phyloP scores from a whole-genome alignment of 2,329 filamentous ascomycete genomes.

The Claviceps fusiformis region DNA sequence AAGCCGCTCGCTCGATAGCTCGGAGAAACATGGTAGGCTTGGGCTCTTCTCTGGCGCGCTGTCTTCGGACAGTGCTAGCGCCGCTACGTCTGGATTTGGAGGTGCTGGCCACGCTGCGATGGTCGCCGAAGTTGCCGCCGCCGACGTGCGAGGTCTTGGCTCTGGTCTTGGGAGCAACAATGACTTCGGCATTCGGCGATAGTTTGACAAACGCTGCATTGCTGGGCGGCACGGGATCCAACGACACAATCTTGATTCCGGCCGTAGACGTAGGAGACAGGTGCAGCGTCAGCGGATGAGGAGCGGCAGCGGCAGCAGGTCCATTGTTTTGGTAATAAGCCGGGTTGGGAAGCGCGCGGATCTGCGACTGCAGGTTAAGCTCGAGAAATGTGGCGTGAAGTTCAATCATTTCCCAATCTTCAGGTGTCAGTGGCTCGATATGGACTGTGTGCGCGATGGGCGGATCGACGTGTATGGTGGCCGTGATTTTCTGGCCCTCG shows the following conservation, averaged over 20 bases:
- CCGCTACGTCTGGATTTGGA: conserved; percentile 70
- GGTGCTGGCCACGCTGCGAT: conserved; percentile 64
- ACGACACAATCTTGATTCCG: conserved; percentile 71
- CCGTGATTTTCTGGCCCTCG: conserved; percentile 68
- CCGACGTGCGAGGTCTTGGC: conserved; percentile 45
- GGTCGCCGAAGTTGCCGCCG: conserved; percentile 56
- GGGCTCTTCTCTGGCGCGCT: conserved; percentile 47
- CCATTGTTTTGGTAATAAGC: conserved; percentile 35
- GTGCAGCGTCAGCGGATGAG: conserved; percentile 80
- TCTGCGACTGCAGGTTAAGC: conserved; percentile 82
- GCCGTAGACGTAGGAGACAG: conserved; percentile 91
- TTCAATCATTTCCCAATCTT: conserved; percentile 99
- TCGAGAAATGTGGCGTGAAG: conserved; percentile 92
- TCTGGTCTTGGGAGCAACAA: conserved; percentile 86
- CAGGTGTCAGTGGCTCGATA: conserved; percentile 87
- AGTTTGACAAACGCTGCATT: conserved; percentile 79
- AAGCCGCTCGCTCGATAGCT: conserved; percentile 58
- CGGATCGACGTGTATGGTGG: conserved; percentile 71
- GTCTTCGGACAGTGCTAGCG: conserved; percentile 53
- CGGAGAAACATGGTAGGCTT: conserved; percentile 63
- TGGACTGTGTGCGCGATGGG: conserved; percentile 87
- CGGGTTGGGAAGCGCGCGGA: conserved; percentile 85
- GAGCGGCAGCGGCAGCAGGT: conserved; percentile 34
- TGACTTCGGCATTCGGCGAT: conserved; percentile 86
- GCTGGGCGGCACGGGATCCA: conserved; percentile 59